Base-by-base conservation (phyloP, 2,329 filamentous ascomycete species). In the Fusarium setosum region DNA sequence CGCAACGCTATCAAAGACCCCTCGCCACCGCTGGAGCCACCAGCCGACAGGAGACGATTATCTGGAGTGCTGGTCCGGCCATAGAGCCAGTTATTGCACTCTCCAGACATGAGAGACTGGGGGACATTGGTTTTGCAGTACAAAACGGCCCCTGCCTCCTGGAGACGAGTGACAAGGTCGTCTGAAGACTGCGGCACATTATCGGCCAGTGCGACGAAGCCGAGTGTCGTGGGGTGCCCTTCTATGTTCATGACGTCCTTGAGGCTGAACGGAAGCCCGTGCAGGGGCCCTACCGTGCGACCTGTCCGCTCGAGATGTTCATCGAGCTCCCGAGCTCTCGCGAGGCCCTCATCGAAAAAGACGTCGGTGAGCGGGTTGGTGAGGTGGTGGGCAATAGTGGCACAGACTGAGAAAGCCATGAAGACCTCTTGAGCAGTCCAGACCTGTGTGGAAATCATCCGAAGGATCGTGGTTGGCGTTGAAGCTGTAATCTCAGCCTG, bases 111-210 rank as follows among this genome's bases (percentile, higher is more conserved):
- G 8, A 40, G 18, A 11, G 53, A 29, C 15, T 56, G 53, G 11
- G 42, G 53, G 3, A 56, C 29, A 42, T 56, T 56, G 3, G 53
- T 56, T 17, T 56, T 56, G 35, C 32, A 40, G 32, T 41, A 49
- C 9, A 56, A 40, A 2, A 56, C 44, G 4, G 53, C 53, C 4
- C 53, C 44, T 18, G 53, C 53, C 5, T 34, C 13, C 6, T 15
- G 5, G 10, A n/a, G 32, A 15, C 32, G 32, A 15, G 32, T n/a
- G 11, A 12, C 32, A 5, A 34, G 32, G 5, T 34, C 15, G 32
- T 13, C 32, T 34, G 24, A 29, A 29, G 24, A 29, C 15, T 34
- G 32, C 13, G 32, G 32, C 24, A 29, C 24, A 29, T 29, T 29
- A 29, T 29, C 24, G 24, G 32, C 21, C 26, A 12, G 37, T 6